A percentile compares a stretch with the other conserved stretches of the same genome.
Evolutionary conservation across 108 stramenopile genomes (phyloP).

Genomic region (Chaetoceros muelleri): DNA sequence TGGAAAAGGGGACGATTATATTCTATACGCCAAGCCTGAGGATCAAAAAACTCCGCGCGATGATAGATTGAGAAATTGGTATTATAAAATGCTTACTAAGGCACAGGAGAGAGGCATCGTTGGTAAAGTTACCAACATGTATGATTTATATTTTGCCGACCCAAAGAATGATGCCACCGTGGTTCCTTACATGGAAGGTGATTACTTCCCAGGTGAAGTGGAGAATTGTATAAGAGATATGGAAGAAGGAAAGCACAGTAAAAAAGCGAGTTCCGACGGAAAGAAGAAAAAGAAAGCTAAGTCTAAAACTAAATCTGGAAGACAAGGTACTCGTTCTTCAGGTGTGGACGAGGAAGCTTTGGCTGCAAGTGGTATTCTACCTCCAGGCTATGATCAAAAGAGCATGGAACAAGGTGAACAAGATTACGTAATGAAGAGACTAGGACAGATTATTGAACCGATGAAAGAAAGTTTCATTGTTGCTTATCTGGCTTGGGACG

Average conservation of each 20-base stretch:
- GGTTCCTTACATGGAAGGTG: slow-evolving; percentile 97
- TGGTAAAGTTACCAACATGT: slow-evolving; percentile 85
- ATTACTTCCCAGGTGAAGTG: slow-evolving; percentile 96
- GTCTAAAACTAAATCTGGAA: slow-evolving; percentile 59
- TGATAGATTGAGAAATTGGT: slow-evolving; percentile 92
- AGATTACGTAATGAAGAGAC: slow-evolving; percentile 89
- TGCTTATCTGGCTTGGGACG: slow-evolving; percentile 82
- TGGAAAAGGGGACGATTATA: slow-evolving; percentile 96
- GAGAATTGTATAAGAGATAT: slow-evolving; percentile 96
- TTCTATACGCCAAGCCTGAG: slow-evolving; percentile 95
- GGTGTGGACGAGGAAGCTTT: slow-evolving; percentile 79
- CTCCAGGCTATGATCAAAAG: slow-evolving; percentile 54
- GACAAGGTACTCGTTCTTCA: slow-evolving; percentile 76
- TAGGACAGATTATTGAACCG: slow-evolving; percentile 90
- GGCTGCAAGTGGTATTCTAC: slow-evolving; percentile 66
- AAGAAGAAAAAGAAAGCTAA: slow-evolving; percentile 50
- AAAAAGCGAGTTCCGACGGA: slow-evolving; percentile 35
- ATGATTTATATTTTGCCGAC: slow-evolving; percentile 88
- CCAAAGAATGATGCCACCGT: slow-evolving; percentile 67
- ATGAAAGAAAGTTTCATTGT: slow-evolving; percentile 98
- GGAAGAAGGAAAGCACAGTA: slow-evolving; percentile 67
- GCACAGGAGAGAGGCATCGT: slow-evolving; percentile 83
- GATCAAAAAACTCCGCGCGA: slow-evolving; percentile 95
- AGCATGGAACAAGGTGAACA: slow-evolving; percentile 74
- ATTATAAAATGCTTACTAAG: slow-evolving; percentile 91